These are phyloP conservation scores for Trichoderma sp. DNA, from an alignment of 2,329 filamentous ascomycete species.

Conservation along the genomic window DNA sequence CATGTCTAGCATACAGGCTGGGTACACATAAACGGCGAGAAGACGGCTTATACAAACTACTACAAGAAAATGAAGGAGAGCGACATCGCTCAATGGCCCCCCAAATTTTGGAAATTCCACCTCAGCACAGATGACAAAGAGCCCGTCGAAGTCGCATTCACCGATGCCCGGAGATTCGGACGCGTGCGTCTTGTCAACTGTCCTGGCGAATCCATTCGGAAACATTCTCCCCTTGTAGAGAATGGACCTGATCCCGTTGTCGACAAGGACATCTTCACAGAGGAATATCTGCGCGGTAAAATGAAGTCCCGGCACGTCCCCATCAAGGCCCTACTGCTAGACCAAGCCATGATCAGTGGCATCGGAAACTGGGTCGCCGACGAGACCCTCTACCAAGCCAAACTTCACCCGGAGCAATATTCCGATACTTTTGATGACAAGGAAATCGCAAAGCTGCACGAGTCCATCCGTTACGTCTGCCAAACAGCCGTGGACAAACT, in stretches of 20 bases:
- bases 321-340: constrained; percentile 82
- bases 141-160: constrained; percentile 68
- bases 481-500: constrained; percentile 73
- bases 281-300: constrained; percentile 70
- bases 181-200: constrained; percentile 82
- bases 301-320: constrained; percentile 77
- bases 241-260: constrained; percentile 92
- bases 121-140: constrained; percentile 60
- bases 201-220: constrained; percentile 70
- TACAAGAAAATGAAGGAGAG: constrained; percentile 68
- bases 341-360: constrained; percentile 85
- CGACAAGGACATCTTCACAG: constrained; percentile 73
- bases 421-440: constrained; percentile 73
- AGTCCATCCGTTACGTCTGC: constrained; percentile 75
- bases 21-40: constrained; percentile 80
- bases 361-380: constrained; percentile 98
- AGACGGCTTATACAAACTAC: constrained; percentile 76
- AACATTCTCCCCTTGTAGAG: constrained; percentile 75
- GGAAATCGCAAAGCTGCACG: constrained; percentile 70
- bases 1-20: constrained; percentile 53
- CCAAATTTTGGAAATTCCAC: constrained; percentile 84
- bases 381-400: constrained; percentile 86
- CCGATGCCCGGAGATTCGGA: constrained; percentile 76
- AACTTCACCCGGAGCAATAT: constrained; percentile 89
- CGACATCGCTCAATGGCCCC: constrained; percentile 72